Conservation (phyloP, 2,329 filamentous ascomycete genomes). For the Knufia fluminis region DNA sequence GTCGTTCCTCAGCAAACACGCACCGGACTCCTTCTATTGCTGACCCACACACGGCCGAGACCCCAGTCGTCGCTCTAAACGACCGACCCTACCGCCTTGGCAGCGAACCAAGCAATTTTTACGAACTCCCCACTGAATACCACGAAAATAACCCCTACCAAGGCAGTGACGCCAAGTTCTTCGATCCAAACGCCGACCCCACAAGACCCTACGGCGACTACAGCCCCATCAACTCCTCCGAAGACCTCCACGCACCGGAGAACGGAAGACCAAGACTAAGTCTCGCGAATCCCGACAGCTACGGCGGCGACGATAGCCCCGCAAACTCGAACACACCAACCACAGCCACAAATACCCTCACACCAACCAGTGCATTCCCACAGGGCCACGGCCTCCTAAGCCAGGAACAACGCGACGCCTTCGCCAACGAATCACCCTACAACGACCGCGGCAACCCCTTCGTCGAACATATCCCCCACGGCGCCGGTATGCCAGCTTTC, state of each 20-base stretch:
- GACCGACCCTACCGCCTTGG: constrained; percentile 19
- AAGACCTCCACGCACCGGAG: constrained; percentile 8
- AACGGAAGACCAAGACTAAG: constrained; percentile 17
- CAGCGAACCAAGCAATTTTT: neutral
- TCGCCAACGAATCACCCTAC: constrained; percentile 16
- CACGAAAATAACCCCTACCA: constrained; percentile 2
- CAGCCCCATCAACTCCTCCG: constrained; percentile 11
- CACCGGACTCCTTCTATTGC: neutral
- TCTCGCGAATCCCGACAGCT: constrained; percentile 21
- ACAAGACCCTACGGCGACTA: constrained; percentile 14
- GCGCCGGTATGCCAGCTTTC: constrained; percentile 19
- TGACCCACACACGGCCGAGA: neutral
- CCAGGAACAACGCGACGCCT: constrained; percentile 7
- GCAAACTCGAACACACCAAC: constrained; percentile 22
- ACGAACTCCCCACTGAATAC: constrained; percentile 16
- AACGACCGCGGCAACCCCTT: constrained; percentile 22
- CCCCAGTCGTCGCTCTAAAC: constrained; percentile 18
- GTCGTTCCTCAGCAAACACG: constrained; percentile 1
- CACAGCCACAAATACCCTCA: constrained; percentile 17
- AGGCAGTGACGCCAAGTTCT: constrained; percentile 19
- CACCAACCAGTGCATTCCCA: constrained; percentile 19
- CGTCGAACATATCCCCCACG: constrained; percentile 18
- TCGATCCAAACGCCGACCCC: constrained; percentile 21
- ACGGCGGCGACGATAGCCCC: constrained; percentile 12
- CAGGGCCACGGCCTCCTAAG: neutral